Evolutionary conservation across 2,329 filamentous ascomycete genomes (phyloP).

Genomic region (Lecanicillium sp.): DNA sequence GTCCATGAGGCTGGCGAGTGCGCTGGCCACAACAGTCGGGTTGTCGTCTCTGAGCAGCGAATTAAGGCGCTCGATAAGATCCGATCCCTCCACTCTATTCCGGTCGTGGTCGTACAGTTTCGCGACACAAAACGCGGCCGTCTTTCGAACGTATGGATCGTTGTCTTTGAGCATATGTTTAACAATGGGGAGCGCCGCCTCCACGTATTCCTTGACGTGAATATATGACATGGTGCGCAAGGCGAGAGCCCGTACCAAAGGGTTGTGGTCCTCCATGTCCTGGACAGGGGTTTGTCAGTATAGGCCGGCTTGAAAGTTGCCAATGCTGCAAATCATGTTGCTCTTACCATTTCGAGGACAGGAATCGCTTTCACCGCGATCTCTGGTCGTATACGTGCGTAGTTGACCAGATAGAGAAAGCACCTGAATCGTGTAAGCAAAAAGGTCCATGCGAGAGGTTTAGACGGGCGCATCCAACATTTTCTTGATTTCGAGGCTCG

Average conservation of each 20-base stretch:
- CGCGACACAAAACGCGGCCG: conserved; percentile 89
- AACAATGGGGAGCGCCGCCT: conserved; percentile 77
- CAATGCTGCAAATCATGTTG: background rate
- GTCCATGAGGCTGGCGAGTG: conserved; percentile 84
- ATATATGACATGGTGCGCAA: conserved; percentile 96
- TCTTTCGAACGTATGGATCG: conserved; percentile 96
- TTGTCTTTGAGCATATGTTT: conserved; percentile 76
- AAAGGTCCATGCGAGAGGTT: background rate
- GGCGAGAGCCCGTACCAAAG: conserved; percentile 83
- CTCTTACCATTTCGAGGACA: conserved; percentile 66
- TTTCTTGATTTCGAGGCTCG: conserved; percentile 97
- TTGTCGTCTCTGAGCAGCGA: conserved; percentile 89
- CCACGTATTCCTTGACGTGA: conserved; percentile 91
- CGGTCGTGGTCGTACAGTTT: conserved; percentile 97
- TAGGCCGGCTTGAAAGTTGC: conserved; percentile 1
- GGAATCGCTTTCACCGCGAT: conserved; percentile 89
- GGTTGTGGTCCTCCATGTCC: conserved; percentile 92
- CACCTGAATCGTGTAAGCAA: conserved; percentile 55
- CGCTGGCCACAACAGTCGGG: conserved; percentile 92
- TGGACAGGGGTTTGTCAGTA: conserved; percentile 26
- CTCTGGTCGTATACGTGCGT: conserved; percentile 88
- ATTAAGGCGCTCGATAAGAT: conserved; percentile 88
- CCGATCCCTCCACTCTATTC: conserved; percentile 79
- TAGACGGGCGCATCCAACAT: conserved; percentile 55
- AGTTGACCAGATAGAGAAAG: conserved; percentile 95